phyloP scores from a whole-genome alignment of 768 basidiomycete species.

The Boletales sp. region DNA sequence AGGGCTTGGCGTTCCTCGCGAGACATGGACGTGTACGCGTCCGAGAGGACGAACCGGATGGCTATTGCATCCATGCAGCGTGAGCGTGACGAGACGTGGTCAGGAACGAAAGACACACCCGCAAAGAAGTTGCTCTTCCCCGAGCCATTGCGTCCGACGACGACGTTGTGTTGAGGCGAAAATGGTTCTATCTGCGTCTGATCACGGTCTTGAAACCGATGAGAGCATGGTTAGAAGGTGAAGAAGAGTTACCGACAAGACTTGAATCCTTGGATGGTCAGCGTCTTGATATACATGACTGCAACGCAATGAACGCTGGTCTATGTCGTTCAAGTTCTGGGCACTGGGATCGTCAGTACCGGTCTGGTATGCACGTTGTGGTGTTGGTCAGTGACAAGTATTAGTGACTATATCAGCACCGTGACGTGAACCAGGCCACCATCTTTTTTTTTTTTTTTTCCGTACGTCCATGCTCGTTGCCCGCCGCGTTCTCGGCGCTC shows the following conservation, averaged over 20 bases:
- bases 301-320: background rate
- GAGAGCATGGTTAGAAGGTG: background rate
- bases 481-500: slow-evolving; percentile 5
- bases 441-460: no score
- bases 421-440: no score
- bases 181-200: slow-evolving; percentile 94
- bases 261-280: slow-evolving; percentile 95
- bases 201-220: slow-evolving; percentile 59
- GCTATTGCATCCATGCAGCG: slow-evolving; percentile 40
- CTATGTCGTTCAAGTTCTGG: no score
- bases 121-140: slow-evolving; percentile 99
- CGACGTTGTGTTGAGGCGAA: slow-evolving; percentile 90
- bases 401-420: no score
- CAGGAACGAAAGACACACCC: slow-evolving; percentile 44
- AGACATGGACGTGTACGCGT: slow-evolving; percentile 95
- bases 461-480: slow-evolving; percentile 7
- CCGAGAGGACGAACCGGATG: slow-evolving; percentile 95
- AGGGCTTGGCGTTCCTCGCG: slow-evolving; percentile 89
- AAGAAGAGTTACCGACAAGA: slow-evolving; percentile 58
- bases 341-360: no score
- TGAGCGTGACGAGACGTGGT: no score
- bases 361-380: no score
- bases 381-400: background rate
- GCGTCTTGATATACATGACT: slow-evolving; percentile 79
- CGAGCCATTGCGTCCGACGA: slow-evolving; percentile 95